Percentiles rank a stretch among this genome's conserved stretches.
These are phyloP conservation scores for Plenodomus biglobosus DNA, from an alignment of 2,329 filamentous ascomycete species.

Conservation along the genomic window DNA sequence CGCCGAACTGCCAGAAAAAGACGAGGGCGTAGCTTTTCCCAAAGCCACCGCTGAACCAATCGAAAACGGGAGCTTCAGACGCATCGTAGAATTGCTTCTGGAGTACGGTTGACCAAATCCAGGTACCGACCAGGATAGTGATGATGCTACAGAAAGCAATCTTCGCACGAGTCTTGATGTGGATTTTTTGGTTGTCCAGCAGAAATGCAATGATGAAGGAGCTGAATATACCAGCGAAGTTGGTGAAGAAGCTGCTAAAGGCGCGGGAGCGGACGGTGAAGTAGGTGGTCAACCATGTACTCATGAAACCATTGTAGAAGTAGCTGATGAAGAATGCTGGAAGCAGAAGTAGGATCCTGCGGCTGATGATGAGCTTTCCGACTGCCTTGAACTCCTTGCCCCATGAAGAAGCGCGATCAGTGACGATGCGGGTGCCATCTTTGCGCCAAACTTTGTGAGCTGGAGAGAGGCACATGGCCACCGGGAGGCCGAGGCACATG, in stretches of 20 bases:
- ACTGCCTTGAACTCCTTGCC: conserved; percentile 35
- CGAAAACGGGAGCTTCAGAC: conserved; percentile 28
- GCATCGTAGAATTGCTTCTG: conserved; percentile 40
- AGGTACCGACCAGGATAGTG: conserved; percentile 35
- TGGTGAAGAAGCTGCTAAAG: conserved; percentile 42
- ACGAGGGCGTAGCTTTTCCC: conserved; percentile 38
- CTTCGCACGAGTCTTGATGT: conserved; percentile 38
- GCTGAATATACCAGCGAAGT: conserved; percentile 42
- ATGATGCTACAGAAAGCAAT: conserved; percentile 35
- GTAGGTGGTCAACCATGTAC: conserved; percentile 40
- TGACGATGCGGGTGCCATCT: conserved; percentile 44
- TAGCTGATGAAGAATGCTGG: conserved; percentile 45
- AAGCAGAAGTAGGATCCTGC: conserved; percentile 35
- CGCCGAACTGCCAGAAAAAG: conserved; percentile 43
- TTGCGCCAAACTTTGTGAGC: conserved; percentile 50
- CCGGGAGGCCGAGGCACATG: conserved; percentile 50
- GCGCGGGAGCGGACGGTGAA: conserved; percentile 42
- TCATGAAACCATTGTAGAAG: conserved; percentile 43
- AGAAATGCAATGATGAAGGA: conserved; percentile 39
- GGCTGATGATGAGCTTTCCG: conserved; percentile 33
- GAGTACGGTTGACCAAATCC: conserved; percentile 41
- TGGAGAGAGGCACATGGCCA: conserved; percentile 49
- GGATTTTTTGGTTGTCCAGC: conserved; percentile 37
- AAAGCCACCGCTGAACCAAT: conserved; percentile 41
- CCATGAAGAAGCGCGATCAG: conserved; percentile 26